These are phyloP conservation scores for Hordeum pubiflorum DNA, from an alignment of 202 grass and related monocot species.

Conservation along the genomic window DNA sequence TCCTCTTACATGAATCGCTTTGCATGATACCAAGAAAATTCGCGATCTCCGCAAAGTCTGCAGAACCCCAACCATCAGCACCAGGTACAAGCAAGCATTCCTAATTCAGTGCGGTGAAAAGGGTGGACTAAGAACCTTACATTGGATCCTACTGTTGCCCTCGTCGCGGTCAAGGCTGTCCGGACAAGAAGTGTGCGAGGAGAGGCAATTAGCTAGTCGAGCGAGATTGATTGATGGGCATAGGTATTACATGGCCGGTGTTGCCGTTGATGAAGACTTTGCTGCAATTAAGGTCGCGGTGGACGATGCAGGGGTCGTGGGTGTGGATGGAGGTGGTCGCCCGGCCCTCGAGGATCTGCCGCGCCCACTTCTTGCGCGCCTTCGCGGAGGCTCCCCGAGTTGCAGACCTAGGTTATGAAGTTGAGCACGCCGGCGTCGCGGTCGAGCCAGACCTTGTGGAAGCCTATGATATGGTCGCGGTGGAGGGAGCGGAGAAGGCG, in stretches of 20 bases:
- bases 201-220: neutral
- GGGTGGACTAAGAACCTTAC: no score
- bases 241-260: conserved; percentile 61
- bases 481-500: conserved; percentile 70
- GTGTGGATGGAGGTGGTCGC: conserved; percentile 88
- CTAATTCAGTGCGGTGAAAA: no score
- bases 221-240: neutral
- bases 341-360: conserved; percentile 74
- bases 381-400: conserved; percentile 80
- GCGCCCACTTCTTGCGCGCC: conserved; percentile 90
- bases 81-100: no score
- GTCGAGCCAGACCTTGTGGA: conserved; percentile 84
- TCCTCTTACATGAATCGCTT: no score
- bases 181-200: neutral
- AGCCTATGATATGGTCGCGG: conserved; percentile 79
- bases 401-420: conserved; percentile 99
- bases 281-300: conserved; percentile 96
- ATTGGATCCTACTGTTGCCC: no score
- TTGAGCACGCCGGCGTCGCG: conserved; percentile 63
- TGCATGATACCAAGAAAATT: no score
- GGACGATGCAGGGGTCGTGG: conserved; percentile 91
- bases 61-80: no score
- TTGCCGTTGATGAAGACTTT: conserved; percentile 99
- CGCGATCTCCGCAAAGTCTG: no score
- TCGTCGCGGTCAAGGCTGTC: no score